Conservation (phyloP, 1,284 basidiomycete species). For the Golubevia sp. region DNA sequence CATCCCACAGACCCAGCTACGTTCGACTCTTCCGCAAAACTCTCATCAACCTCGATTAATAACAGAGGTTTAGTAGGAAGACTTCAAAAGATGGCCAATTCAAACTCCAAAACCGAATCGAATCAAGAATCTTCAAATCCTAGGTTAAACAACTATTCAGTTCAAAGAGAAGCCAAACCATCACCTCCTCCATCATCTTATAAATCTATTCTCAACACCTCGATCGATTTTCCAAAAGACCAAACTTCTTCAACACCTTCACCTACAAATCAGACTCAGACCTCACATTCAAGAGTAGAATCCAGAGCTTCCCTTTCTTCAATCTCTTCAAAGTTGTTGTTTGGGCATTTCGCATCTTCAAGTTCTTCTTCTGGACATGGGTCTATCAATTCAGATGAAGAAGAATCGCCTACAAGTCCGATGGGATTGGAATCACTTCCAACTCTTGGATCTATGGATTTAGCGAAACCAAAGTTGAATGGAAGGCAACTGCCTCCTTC, state of each 20-base stretch:
- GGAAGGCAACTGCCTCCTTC: background rate
- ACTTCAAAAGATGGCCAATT: background rate
- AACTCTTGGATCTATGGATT: background rate
- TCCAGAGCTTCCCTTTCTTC: background rate
- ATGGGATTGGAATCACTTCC: background rate
- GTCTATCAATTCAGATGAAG: background rate
- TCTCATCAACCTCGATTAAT: too few relatives aligned
- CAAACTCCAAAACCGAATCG: background rate
- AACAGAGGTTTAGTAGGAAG: background rate
- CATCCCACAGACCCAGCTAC: too few relatives aligned
- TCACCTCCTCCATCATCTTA: too few relatives aligned
- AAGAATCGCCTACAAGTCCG: too few relatives aligned
- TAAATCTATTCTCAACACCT: background rate
- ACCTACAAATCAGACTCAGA: background rate
- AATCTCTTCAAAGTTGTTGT: background rate
- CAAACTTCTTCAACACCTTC: background rate
- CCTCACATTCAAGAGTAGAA: background rate
- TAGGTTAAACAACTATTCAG: background rate
- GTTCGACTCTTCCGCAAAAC: too few relatives aligned
- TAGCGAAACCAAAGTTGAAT: background rate
- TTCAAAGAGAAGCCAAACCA: background rate
- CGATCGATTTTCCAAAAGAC: background rate
- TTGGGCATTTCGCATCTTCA: background rate
- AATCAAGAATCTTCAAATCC: background rate
- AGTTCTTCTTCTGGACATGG: background rate